phyloP scores from a whole-genome alignment of 1,284 basidiomycete species.

The Cryptococcus deneoformans region DNA sequence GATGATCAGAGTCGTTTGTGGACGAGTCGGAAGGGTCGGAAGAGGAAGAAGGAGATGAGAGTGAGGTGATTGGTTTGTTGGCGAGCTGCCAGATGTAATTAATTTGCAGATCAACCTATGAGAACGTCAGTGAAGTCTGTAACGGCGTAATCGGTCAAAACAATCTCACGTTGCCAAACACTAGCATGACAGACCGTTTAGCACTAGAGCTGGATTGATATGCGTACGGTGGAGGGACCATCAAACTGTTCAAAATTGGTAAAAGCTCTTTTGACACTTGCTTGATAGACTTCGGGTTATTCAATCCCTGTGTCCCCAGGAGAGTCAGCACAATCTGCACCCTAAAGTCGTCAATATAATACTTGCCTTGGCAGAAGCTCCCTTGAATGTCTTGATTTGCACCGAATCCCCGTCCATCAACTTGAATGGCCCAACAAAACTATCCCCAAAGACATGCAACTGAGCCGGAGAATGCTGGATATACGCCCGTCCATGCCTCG shows the following conservation, averaged over 20 bases:
- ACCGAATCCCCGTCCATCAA: slow-evolving; percentile 28
- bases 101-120: slow-evolving; percentile 46
- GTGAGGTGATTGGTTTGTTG: slow-evolving; percentile 31
- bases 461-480: slow-evolving; percentile 55
- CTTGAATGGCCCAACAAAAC: slow-evolving; percentile 44
- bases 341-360: not conserved
- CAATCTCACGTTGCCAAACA: slow-evolving; percentile 42
- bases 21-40: not conserved
- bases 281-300: slow-evolving; percentile 46
- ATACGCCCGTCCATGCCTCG: no score
- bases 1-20: not conserved
- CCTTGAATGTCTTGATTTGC: slow-evolving; percentile 40
- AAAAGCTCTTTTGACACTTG: slow-evolving; percentile 38
- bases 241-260: slow-evolving; percentile 29
- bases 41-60: slow-evolving; percentile 16
- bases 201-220: slow-evolving; percentile 22
- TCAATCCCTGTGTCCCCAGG: slow-evolving; percentile 45
- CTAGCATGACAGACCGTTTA: slow-evolving; percentile 32
- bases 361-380: slow-evolving; percentile 44
- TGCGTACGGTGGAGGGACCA: slow-evolving; percentile 39
- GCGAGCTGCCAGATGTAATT: slow-evolving; percentile 47
- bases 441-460: slow-evolving; percentile 42
- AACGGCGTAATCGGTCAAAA: not conserved
- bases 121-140: not conserved
- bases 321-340: no score